Percentiles rank a stretch among this genome's conserved stretches.
These are phyloP conservation scores for Thraustochytrium striatum DNA, from an alignment of 352 stramenopile species.

Conservation along the genomic window DNA sequence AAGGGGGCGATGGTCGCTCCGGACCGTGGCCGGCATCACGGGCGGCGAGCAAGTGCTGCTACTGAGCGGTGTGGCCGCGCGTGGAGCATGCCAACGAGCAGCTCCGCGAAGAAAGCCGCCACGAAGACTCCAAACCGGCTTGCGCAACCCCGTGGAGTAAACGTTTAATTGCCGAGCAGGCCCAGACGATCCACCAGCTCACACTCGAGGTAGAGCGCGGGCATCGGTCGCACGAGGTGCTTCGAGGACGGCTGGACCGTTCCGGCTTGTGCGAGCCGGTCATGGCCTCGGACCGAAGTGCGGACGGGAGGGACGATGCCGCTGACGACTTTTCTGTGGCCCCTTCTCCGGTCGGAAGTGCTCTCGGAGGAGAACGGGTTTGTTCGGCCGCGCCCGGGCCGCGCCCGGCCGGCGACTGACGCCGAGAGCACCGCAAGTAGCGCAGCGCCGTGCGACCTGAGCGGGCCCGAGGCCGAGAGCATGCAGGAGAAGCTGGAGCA, in stretches of 20 bases:
- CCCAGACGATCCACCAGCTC: slow-evolving; percentile 32
- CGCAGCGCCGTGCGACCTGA: too few species aligned
- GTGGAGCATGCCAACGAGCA: slow-evolving; percentile 27
- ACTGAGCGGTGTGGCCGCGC: slow-evolving; percentile 17
- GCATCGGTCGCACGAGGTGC: not conserved
- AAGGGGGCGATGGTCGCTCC: too few species aligned
- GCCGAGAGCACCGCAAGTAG: not conserved
- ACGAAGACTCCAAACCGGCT: not conserved
- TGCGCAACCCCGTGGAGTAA: not conserved
- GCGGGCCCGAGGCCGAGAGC: slow-evolving; percentile 18
- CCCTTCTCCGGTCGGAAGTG: not conserved
- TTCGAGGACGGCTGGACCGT: not conserved
- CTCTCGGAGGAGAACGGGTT: not conserved
- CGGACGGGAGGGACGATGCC: too few species aligned
- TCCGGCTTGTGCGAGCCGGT: too few species aligned
- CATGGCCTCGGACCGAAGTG: too few species aligned
- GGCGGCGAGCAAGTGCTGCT: not conserved
- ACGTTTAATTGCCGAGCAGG: slow-evolving; percentile 7
- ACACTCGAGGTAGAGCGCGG: slow-evolving; percentile 36
- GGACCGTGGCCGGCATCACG: not conserved
- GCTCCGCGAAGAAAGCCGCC: not conserved
- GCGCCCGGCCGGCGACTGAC: not conserved
- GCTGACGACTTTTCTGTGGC: too few species aligned
- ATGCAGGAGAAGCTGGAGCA: slow-evolving; percentile 6
- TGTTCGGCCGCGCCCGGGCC: too few species aligned